phyloP scores from a whole-genome alignment of 176 grass and related monocot species.

The Lolium multiflorum region DNA sequence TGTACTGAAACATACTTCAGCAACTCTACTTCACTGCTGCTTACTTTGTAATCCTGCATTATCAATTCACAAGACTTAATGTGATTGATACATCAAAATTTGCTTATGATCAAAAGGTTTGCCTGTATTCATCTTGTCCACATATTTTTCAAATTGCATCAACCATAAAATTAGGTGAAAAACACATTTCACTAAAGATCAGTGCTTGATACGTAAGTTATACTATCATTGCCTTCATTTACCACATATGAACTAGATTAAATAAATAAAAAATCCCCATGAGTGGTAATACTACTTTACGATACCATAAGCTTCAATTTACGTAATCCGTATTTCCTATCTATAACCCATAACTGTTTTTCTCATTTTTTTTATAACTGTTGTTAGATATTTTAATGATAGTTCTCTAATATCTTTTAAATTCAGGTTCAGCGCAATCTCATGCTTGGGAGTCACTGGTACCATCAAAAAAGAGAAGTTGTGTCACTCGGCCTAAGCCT shows the following conservation, averaged over 20 bases:
- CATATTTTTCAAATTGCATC: too few species aligned
- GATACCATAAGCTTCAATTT: neutral
- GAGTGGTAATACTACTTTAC: constrained; percentile 23
- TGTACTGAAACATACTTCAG: neutral
- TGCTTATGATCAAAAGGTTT: constrained; percentile 27
- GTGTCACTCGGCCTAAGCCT: constrained; percentile 54
- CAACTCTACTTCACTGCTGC: constrained; percentile 30
- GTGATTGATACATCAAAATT: constrained; percentile 34
- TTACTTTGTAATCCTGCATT: constrained; percentile 30
- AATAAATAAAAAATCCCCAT: constrained; percentile 5
- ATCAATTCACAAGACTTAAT: constrained; percentile 32
- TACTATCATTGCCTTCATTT: constrained; percentile 13
- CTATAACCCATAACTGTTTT: constrained; percentile 20
- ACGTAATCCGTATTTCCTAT: constrained; percentile 9
- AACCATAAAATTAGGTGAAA: too few species aligned
- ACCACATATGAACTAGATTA: constrained; percentile 12
- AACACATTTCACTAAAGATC: neutral
- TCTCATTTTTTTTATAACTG: neutral
- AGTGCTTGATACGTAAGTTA: neutral
- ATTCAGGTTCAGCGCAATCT: constrained; percentile 86
- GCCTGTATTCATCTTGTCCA: neutral
- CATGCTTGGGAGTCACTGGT: constrained; percentile 84
- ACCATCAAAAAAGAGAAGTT: constrained; percentile 84
- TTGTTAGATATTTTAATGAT: constrained; percentile 27
- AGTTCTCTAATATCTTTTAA: constrained; percentile 33